phyloP scores from a whole-genome alignment of 495 filamentous ascomycete species.

The Amniculicola lignicola region DNA sequence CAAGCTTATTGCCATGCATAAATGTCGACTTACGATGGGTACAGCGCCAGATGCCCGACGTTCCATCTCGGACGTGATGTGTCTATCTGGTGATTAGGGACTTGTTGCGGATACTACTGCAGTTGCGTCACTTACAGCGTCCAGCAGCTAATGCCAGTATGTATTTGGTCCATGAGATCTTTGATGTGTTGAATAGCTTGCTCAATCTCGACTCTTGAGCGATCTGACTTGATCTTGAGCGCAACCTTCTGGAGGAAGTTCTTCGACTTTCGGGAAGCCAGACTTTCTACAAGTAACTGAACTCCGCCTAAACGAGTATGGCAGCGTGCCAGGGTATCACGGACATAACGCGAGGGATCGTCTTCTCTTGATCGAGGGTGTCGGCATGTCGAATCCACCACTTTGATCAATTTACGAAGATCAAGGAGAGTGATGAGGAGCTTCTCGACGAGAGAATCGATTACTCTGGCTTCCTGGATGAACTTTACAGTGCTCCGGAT shows the following conservation, averaged over 20 bases:
- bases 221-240: neutral
- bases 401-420: neutral
- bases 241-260: constrained; percentile 4
- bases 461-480: neutral
- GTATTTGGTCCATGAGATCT: neutral
- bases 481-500: neutral
- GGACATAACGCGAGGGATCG: neutral
- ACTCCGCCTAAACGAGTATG: neutral
- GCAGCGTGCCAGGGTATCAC: neutral
- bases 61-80: too few species aligned
- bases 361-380: neutral
- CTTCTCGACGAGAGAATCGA: neutral
- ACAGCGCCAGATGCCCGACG: too few species aligned
- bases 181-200: constrained; percentile 9
- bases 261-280: neutral
- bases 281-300: neutral
- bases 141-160: neutral
- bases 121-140: neutral
- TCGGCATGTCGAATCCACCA: neutral
- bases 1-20: too few species aligned
- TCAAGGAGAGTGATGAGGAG: neutral
- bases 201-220: neutral
- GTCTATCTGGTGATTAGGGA: too few species aligned
- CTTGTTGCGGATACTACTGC: neutral
- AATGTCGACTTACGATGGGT: too few species aligned